Base-by-base conservation (phyloP, 306 rosid genomes). In the Acacia crassicarpa region DNA sequence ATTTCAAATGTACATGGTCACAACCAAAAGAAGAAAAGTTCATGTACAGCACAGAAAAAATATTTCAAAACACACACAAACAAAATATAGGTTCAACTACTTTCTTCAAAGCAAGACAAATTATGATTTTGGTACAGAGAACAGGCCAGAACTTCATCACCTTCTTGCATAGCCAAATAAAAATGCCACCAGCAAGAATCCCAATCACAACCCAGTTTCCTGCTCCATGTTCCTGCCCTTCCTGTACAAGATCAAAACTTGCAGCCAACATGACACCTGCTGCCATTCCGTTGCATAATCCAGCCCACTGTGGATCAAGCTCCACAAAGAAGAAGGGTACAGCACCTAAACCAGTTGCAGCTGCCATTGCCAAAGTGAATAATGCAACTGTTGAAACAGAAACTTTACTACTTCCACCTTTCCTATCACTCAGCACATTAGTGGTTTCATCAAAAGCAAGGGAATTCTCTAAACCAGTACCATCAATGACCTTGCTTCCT, bases 231-330 rank as follows among this genome's bases (percentile, higher is more conserved):
- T 82, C 97, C 87, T 90, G 99, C 82, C 99, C 99, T 87, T 96
- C 98, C 88, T 91, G 94, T 44, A 96, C 78, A 19, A 96, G 91
- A 81, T 93, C 98, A 84, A 96, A 96, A 90, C 99, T 96, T 8
- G 98, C 98, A 81, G 98, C 97, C 91, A 96, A 85, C 99, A 96
- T 96, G 68, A 96, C 99, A 88, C 99, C 99, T 46, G 99, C 97
- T 62, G 98, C 99, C 95, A 96, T 96, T 84, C 99, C 99, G 73
- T 96, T 96, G 88, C 99, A 96, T 58, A 96, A 74, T 44, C 99
- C 99, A 61, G 97, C 98, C 99, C 99, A 96, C 75, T 91, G 97
- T 2, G 98, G 97, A 86, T 93, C 97, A 80, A 93, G 99, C 88
- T 96, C 97, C 84, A 96, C 97, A 85, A 96, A 96, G 92, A 96